Evolutionary conservation across 805 yeast genomes (phyloP).

Genomic region (Kazachstania taianensis): DNA sequence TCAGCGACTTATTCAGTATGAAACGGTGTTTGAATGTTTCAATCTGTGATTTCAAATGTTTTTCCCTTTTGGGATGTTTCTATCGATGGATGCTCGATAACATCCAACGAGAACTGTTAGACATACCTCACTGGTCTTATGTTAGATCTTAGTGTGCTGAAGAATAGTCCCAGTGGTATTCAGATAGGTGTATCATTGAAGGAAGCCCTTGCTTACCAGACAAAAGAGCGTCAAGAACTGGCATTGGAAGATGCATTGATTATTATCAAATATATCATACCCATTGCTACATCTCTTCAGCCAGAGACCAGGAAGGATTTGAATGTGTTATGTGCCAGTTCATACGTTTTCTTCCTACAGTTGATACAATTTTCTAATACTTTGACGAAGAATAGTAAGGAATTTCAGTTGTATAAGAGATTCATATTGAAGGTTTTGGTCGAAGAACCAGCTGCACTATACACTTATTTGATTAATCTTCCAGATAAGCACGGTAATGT

Average conservation of each 20-base stretch:
- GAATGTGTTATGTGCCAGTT: constrained; percentile 5
- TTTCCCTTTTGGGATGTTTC: neutral
- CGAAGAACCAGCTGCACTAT: constrained; percentile 7
- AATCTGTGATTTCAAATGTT: neutral
- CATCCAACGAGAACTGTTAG: neutral
- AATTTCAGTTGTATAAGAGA: constrained; percentile 5
- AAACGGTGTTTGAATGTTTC: neutral
- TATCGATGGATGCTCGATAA: neutral
- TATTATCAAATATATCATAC: constrained; percentile 14
- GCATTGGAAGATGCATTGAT: constrained; percentile 8
- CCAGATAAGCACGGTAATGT: too few relatives aligned
- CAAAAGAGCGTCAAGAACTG: too few relatives aligned
- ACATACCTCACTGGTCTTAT: too few relatives aligned
- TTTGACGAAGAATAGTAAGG: neutral
- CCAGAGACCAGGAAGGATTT: constrained; percentile 4
- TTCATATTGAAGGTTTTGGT: constrained; percentile 11
- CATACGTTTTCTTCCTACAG: constrained; percentile 16
- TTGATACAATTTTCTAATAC: constrained; percentile 9
- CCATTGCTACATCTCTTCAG: constrained; percentile 19
- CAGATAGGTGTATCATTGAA: too few relatives aligned
- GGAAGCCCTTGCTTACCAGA: too few relatives aligned
- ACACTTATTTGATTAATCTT: constrained; percentile 11
- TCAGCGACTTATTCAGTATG: neutral
- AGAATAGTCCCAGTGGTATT: too few relatives aligned
- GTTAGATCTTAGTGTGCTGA: too few relatives aligned